Percentiles rank a stretch among this genome's conserved stretches.
Conservation (phyloP, 2,329 filamentous ascomycete species). For the Pseudohalonectria lignicola region DNA sequence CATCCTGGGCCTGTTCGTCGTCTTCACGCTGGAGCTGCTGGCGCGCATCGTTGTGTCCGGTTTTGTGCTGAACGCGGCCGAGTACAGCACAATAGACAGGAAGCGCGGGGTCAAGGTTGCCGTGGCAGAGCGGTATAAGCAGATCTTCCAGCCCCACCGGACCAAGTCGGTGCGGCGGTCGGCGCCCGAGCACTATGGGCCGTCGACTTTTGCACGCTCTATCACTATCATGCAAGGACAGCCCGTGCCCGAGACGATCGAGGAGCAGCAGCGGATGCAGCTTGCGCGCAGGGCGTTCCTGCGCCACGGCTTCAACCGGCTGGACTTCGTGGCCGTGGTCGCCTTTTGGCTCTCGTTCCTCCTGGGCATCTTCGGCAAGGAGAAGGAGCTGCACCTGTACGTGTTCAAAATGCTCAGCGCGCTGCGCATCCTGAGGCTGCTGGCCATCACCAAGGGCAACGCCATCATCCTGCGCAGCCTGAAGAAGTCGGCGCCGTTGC, state of each 20-base stretch:
- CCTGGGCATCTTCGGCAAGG: constrained; percentile 58
- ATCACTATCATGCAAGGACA: constrained; percentile 66
- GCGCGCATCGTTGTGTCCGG: constrained; percentile 87
- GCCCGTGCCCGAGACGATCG: constrained; percentile 48
- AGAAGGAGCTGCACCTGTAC: constrained; percentile 63
- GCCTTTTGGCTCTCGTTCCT: constrained; percentile 88
- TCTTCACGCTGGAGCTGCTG: constrained; percentile 81
- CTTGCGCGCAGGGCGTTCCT: constrained; percentile 86
- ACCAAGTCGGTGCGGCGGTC: constrained; percentile 53
- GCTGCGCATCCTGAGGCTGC: constrained; percentile 80
- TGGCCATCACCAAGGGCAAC: constrained; percentile 87
- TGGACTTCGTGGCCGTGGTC: constrained; percentile 91
- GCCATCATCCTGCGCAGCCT: constrained; percentile 89
- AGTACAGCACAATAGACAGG: constrained; percentile 85
- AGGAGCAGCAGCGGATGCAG: constrained; percentile 72
- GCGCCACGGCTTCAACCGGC: constrained; percentile 87
- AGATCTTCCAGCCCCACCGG: constrained; percentile 72
- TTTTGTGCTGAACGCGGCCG: constrained; percentile 77
- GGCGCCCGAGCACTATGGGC: constrained; percentile 30
- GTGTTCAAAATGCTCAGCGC: constrained; percentile 96
- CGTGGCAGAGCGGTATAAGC: constrained; percentile 63
- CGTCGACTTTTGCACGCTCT: constrained; percentile 61
- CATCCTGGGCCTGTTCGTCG: constrained; percentile 69
- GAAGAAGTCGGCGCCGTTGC: constrained; percentile 85
- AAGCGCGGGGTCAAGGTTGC: constrained; percentile 63